These are phyloP conservation scores for Cladosporium sp. DNA, from an alignment of 2,329 filamentous ascomycete genomes.

Conservation along the genomic window DNA sequence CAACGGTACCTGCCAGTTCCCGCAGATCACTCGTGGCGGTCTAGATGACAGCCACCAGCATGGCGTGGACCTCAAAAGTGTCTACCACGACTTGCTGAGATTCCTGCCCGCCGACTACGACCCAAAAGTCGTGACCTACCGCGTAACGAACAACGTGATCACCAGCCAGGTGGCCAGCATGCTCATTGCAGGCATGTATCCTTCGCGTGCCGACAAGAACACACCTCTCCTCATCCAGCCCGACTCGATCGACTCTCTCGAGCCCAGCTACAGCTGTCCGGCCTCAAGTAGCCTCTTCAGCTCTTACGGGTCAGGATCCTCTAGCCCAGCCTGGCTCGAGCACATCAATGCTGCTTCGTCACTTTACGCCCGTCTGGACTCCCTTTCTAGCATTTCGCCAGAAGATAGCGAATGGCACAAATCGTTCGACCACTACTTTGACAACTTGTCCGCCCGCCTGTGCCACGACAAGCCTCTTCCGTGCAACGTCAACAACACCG, in stretches of 20 bases:
- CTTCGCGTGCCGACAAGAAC: slow-evolving; percentile 25
- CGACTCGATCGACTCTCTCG: slow-evolving; percentile 63
- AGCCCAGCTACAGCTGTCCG: slow-evolving; percentile 67
- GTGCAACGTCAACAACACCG: slow-evolving; percentile 53
- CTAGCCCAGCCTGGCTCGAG: slow-evolving; percentile 53
- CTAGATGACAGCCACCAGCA: slow-evolving; percentile 72
- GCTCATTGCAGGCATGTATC: slow-evolving; percentile 68
- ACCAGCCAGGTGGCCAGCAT: slow-evolving; percentile 76
- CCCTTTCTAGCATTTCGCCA: slow-evolving; percentile 60
- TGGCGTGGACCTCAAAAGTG: slow-evolving; percentile 69
- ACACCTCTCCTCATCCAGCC: slow-evolving; percentile 46
- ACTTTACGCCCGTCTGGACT: slow-evolving; percentile 60
- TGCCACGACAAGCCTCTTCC: slow-evolving; percentile 71
- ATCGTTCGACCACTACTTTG: slow-evolving; percentile 77
- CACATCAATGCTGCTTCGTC: slow-evolving; percentile 57
- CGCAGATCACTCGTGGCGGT: slow-evolving; percentile 69
- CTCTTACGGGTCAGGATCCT: slow-evolving; percentile 44
- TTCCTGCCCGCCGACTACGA: slow-evolving; percentile 58
- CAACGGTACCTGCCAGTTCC: slow-evolving; percentile 72
- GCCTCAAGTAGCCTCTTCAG: slow-evolving; percentile 44
- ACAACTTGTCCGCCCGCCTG: slow-evolving; percentile 74
- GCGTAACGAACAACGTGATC: slow-evolving; percentile 78
- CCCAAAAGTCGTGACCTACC: slow-evolving; percentile 53
- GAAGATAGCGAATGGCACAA: slow-evolving; percentile 61
- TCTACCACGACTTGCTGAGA: slow-evolving; percentile 65